Evolutionary conservation across 2,329 filamentous ascomycete genomes (phyloP).

Genomic region (Neopestalotiopsis sp.): DNA sequence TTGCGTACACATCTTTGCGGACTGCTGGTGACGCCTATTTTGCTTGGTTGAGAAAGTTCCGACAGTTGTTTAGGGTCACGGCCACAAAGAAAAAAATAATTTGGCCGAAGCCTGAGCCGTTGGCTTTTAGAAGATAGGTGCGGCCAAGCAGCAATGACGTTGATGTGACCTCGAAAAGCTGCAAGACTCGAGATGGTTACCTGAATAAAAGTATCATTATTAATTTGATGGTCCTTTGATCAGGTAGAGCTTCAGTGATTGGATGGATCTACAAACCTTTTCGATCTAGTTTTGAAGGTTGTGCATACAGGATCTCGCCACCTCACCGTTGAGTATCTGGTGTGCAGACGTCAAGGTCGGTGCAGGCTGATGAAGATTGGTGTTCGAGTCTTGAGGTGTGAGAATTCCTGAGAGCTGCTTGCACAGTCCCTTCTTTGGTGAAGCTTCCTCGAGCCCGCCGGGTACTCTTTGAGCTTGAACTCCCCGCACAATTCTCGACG

Average conservation of each 20-base stretch:
- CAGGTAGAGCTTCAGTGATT: neutral
- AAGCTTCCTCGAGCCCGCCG: too few relatives aligned
- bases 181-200: neutral
- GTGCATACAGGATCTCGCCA: neutral
- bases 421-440: too few relatives aligned
- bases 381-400: neutral
- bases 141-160: neutral
- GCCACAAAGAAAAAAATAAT: neutral
- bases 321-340: neutral
- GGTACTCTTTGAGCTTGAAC: too few relatives aligned
- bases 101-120: neutral
- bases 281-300: neutral
- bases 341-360: neutral
- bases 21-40: neutral
- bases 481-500: too few relatives aligned
- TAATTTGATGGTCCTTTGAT: neutral
- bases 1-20: slow-evolving; percentile 27
- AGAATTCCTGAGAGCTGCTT: neutral
- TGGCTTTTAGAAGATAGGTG: neutral
- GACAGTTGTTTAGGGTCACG: neutral
- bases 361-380: neutral
- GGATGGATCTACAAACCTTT: neutral
- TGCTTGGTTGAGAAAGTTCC: too few relatives aligned
- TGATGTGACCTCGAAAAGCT: neutral
- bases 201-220: neutral